These are phyloP conservation scores for Neoarthrinium moseri DNA, from an alignment of 2,329 filamentous ascomycete species.

Conservation along the genomic window DNA sequence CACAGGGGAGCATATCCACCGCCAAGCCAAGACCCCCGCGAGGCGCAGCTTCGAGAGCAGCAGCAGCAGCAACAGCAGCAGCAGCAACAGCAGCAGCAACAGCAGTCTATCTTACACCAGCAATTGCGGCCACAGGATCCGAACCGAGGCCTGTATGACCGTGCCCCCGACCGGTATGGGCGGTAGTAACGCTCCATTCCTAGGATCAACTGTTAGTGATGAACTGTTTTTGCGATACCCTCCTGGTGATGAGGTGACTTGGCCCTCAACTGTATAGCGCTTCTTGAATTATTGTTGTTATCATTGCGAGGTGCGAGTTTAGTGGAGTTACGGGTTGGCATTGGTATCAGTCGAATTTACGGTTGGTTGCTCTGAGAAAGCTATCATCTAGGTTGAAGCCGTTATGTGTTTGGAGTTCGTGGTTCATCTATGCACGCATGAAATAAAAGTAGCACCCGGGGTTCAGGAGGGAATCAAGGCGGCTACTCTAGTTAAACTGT, in stretches of 20 bases:
- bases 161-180: slow-evolving; percentile 42
- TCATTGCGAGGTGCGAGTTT: no score
- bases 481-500: not conserved
- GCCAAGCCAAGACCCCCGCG: slow-evolving; percentile 31
- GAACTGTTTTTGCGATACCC: no score
- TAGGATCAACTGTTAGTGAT: no score
- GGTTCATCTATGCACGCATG: no score
- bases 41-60: slow-evolving; percentile 36
- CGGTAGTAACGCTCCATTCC: slow-evolving; percentile 30
- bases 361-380: no score
- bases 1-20: slow-evolving; percentile 36
- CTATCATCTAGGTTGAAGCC: no score
- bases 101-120: slow-evolving; percentile 33
- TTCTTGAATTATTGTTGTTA: no score
- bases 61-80: slow-evolving; percentile 29
- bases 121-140: slow-evolving; percentile 42
- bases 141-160: slow-evolving; percentile 32
- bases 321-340: no score
- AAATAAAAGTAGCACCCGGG: no score
- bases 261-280: no score
- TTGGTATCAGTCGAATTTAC: no score
- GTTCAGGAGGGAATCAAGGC: not conserved
- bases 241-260: not conserved
- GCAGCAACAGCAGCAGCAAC: slow-evolving; percentile 34
- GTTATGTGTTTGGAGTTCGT: not conserved